Percentiles rank a stretch among this genome's conserved stretches.
Conservation (phyloP, 495 filamentous ascomycete species). For the Tuber aestivum region DNA sequence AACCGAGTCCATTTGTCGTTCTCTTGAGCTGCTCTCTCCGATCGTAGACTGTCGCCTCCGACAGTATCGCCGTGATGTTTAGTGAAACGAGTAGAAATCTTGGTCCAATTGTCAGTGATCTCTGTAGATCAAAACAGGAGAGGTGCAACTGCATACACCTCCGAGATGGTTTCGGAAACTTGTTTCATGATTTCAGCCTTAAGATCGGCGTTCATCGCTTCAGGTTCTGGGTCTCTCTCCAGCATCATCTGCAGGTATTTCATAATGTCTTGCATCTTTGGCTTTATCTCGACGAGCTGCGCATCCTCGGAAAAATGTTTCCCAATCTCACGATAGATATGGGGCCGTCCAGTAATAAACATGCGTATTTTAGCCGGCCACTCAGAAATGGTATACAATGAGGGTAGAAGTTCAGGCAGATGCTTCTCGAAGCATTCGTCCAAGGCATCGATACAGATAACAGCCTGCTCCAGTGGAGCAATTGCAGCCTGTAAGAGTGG, state of each 20-base stretch:
- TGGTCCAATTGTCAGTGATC: neutral
- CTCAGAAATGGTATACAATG: neutral
- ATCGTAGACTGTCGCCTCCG: neutral
- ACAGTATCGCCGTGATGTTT: neutral
- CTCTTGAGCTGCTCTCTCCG: neutral
- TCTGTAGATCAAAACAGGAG: neutral
- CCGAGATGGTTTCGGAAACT: neutral
- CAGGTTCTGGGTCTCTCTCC: neutral
- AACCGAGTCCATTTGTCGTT: neutral
- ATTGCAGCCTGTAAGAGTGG: neutral
- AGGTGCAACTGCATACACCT: neutral
- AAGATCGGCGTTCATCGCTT: neutral
- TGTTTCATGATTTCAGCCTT: neutral
- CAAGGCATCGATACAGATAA: neutral
- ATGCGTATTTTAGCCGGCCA: neutral
- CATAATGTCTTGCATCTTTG: neutral
- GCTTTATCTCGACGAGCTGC: neutral
- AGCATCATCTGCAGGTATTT: neutral
- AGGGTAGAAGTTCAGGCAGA: neutral
- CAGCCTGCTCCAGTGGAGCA: neutral
- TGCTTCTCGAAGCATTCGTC: neutral
- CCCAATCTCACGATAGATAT: neutral
- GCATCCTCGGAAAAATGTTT: neutral
- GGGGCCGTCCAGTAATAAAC: neutral
- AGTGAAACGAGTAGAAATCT: neutral